Base-by-base conservation (phyloP, 345 rosid species). In the Eucalyptus sideroxylon region DNA sequence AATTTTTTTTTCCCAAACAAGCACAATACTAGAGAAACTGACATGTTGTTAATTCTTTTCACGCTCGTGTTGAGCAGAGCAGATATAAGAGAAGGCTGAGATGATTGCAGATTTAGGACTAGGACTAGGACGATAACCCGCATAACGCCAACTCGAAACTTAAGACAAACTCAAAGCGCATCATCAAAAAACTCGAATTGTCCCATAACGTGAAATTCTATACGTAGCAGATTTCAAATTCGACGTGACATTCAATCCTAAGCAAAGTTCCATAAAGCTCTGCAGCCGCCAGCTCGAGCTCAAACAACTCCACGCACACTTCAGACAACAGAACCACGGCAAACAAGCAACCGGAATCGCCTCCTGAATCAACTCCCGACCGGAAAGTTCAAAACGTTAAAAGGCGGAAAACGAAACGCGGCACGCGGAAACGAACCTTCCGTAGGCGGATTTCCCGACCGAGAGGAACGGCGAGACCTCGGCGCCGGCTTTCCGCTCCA, bases 381-480 rank as follows among this genome's bases (percentile, higher is more conserved):
- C 85, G 5, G 15, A 40, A 45, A 12, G 62, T 53, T 86, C 56
- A 6, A 86, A 86, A 86, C 65, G 6, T 26, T 15, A 51, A 42
- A 31, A 44, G 80, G 62, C 27, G 30, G 6, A 13, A 80, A 37
- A n/a, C 9, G 55, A 31, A 55, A n/a, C 45, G 77, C 77, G 50
- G 67, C 51, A 51, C 53, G 59, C 56, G 27, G 47, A 82, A 40
- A 27, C 67, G 88, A 96, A 96, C 99, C 98, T 95, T 88, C 99
- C 98, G 67, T 91, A 89, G n/a, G 83, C 82, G 26, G 99, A 96
- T 92, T 90, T 96, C 53, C 98, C 98, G n/a, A 96, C 94, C 16
- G 95, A 93, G 81, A 96, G 96, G 88, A 90, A 88, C 9, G 95
- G 90, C 4, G 96, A 94, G 60, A 97, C 90, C 90, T 93, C 91